These are phyloP conservation scores for Calonectria hawksworthii DNA, from an alignment of 2,329 filamentous ascomycete genomes.

Conservation along the genomic window DNA sequence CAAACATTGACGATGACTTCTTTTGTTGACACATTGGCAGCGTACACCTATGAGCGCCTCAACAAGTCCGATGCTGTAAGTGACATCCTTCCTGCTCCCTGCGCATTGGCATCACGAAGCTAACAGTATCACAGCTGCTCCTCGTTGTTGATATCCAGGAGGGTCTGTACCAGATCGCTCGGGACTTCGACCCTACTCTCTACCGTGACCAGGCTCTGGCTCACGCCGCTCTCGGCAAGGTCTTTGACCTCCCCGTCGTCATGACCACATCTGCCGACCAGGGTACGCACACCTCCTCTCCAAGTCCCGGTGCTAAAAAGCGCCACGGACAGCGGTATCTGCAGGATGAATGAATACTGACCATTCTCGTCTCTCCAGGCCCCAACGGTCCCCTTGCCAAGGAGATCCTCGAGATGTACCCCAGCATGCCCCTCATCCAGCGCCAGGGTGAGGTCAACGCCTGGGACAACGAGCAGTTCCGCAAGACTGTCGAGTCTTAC, in stretches of 20 bases:
- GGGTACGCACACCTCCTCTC: conserved; percentile 27
- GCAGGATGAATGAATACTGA: conserved; percentile 41
- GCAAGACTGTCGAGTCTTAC: conserved; percentile 73
- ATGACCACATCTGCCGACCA: conserved; percentile 77
- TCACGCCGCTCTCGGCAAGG: conserved; percentile 74
- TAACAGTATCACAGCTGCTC: conserved; percentile 43
- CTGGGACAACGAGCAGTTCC: conserved; percentile 81
- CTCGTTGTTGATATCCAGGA: conserved; percentile 56
- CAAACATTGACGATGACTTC: background rate
- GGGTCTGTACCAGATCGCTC: conserved; percentile 59
- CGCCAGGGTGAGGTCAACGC: conserved; percentile 82
- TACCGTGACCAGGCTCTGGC: conserved; percentile 78
- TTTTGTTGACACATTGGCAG: conserved; percentile 14
- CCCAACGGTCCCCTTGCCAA: conserved; percentile 80
- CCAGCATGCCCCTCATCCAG: conserved; percentile 74
- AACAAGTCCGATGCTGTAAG: conserved; percentile 46
- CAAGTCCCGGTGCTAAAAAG: background rate
- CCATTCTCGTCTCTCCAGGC: conserved; percentile 54
- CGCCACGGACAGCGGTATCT: background rate
- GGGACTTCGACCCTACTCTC: conserved; percentile 76
- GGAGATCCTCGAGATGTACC: conserved; percentile 78
- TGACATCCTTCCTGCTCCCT: fast-evolving
- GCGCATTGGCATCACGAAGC: background rate
- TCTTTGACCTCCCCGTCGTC: conserved; percentile 78
- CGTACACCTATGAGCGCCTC: conserved; percentile 43